A percentile compares a stretch with the other conserved stretches of the same genome.
Evolutionary conservation across 2,329 filamentous ascomycete genomes (phyloP).

Genomic region (Claviceps arundinis): DNA sequence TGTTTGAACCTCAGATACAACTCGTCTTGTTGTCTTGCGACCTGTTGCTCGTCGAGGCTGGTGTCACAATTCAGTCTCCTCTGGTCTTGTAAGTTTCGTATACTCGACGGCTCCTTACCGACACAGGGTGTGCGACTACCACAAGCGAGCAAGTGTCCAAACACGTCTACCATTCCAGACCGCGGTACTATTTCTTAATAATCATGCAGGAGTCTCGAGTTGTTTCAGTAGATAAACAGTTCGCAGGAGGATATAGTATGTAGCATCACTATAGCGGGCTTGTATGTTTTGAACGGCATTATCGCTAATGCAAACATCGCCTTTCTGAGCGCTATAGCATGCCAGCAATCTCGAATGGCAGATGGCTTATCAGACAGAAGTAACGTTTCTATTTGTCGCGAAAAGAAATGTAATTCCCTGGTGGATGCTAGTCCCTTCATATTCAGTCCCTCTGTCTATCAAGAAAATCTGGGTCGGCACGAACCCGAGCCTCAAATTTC

Average conservation of each 20-base stretch:
- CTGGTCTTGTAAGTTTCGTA: background rate
- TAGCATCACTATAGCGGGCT: background rate
- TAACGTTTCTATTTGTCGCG: background rate
- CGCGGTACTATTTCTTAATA: background rate
- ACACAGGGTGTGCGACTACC: background rate
- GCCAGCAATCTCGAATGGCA: background rate
- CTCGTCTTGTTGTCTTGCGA: background rate
- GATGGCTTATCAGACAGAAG: background rate
- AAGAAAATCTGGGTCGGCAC: slow-evolving; percentile 77
- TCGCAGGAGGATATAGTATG: background rate
- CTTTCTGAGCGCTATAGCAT: background rate
- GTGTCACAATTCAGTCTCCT: background rate
- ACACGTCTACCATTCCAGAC: background rate
- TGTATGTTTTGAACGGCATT: background rate
- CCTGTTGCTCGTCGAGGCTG: background rate
- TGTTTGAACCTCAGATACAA: background rate
- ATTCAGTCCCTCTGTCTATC: slow-evolving; percentile 40
- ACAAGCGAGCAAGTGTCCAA: background rate
- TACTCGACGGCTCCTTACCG: background rate
- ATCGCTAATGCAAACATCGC: background rate
- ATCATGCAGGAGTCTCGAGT: background rate
- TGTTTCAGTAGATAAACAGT: background rate
- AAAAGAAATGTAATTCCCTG: background rate
- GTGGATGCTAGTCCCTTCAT: background rate
- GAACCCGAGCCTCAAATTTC: slow-evolving; percentile 82